phyloP scores from a whole-genome alignment of 768 basidiomycete genomes.

The Xanthoconium purpureum region DNA sequence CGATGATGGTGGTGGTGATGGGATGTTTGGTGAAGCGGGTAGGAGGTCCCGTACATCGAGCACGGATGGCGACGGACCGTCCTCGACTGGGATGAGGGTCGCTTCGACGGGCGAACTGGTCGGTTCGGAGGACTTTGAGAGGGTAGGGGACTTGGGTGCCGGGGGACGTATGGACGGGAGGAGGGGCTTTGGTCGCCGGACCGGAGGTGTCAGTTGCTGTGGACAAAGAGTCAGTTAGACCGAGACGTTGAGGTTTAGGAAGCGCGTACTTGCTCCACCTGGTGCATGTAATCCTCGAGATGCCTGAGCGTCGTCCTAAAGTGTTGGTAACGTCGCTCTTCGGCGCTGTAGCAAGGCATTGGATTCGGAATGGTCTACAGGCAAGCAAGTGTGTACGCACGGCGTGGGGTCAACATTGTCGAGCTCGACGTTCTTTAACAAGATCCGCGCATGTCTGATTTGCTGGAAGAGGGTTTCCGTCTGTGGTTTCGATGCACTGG shows the following conservation, averaged over 20 bases:
- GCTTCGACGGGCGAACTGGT: conserved; percentile 16
- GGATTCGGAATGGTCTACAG: neutral
- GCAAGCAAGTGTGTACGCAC: conserved; percentile 32
- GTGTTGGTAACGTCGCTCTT: conserved; percentile 43
- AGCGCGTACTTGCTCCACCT: conserved; percentile 48
- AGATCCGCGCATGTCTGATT: conserved; percentile 53
- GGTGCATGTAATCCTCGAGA: conserved; percentile 50
- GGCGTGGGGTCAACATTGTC: conserved; percentile 43
- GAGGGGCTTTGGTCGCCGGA: conserved; percentile 43
- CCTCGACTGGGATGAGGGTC: conserved; percentile 25
- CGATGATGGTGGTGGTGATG: neutral
- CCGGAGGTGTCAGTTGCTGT: conserved; percentile 43
- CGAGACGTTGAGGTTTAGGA: too few species aligned
- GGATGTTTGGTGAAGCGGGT: conserved; percentile 33
- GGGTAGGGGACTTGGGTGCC: conserved; percentile 4
- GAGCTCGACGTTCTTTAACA: conserved; percentile 58
- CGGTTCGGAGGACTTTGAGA: neutral
- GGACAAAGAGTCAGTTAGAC: neutral
- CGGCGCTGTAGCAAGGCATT: conserved; percentile 33
- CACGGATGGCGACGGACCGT: conserved; percentile 6
- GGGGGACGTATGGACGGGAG: conserved; percentile 56
- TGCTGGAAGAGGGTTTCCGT: conserved; percentile 27
- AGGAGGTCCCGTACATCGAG: conserved; percentile 35
- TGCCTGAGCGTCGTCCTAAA: conserved; percentile 50
- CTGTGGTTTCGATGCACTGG: neutral